phyloP scores from a whole-genome alignment of 2,329 filamentous ascomycete species.

The Boeremia exigua region DNA sequence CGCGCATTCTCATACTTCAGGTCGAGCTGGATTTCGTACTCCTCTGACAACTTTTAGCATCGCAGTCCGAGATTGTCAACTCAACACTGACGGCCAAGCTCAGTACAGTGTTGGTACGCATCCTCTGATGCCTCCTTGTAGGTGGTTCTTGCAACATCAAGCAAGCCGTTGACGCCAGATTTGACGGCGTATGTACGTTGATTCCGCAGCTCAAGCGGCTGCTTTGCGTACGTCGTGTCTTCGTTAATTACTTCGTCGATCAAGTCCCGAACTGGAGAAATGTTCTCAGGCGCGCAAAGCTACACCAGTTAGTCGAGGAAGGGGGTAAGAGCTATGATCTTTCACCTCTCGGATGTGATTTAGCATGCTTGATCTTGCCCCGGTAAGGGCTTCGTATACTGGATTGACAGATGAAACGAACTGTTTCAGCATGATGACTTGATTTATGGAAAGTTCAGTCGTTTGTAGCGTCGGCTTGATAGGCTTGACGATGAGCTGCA shows the following conservation, averaged over 20 bases:
- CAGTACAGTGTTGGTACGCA: slow-evolving; percentile 71
- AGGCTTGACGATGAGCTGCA: slow-evolving; percentile 76
- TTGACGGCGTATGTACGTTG: slow-evolving; percentile 91
- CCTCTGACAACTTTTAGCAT: slow-evolving; percentile 37
- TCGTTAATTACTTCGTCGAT: slow-evolving; percentile 78
- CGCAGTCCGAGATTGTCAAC: neutral
- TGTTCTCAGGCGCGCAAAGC: slow-evolving; percentile 70
- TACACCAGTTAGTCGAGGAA: slow-evolving; percentile 28
- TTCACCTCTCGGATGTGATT: slow-evolving; percentile 67
- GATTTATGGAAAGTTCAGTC: slow-evolving; percentile 82
- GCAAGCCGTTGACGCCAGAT: slow-evolving; percentile 80
- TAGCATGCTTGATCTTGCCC: slow-evolving; percentile 69
- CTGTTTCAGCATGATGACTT: slow-evolving; percentile 84
- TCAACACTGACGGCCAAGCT: slow-evolving; percentile 64
- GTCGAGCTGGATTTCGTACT: slow-evolving; percentile 65
- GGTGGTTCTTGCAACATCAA: slow-evolving; percentile 86
- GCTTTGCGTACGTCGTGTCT: slow-evolving; percentile 77
- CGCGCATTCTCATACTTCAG: slow-evolving; percentile 79
- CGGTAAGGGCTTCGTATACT: slow-evolving; percentile 70
- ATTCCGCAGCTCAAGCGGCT: slow-evolving; percentile 84
- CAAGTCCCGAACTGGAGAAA: slow-evolving; percentile 65
- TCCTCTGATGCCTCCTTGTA: slow-evolving; percentile 89
- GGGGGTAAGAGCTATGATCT: slow-evolving; percentile 8
- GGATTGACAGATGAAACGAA: slow-evolving; percentile 73
- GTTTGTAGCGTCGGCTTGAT: slow-evolving; percentile 68